phyloP scores from a whole-genome alignment of 2,329 filamentous ascomycete genomes.

The Talaromyces funiculosus region DNA sequence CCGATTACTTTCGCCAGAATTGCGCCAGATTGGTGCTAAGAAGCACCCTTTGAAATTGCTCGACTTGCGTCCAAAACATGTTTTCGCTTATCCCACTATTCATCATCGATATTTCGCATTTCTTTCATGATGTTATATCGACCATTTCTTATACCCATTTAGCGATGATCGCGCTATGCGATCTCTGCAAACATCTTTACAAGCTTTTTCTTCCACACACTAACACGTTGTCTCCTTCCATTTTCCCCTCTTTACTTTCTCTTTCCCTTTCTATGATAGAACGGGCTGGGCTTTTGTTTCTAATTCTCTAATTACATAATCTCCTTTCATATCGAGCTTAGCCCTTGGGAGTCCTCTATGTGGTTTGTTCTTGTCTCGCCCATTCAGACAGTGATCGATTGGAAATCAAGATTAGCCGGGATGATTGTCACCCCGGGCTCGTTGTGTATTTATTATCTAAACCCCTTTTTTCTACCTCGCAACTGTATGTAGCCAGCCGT shows the following conservation, averaged over 20 bases:
- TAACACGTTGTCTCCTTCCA: neutral
- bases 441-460: slow-evolving; percentile 2
- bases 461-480: neutral
- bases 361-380: neutral
- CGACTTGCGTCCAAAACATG: neutral
- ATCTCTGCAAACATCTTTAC: slow-evolving; percentile 8
- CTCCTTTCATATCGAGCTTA: slow-evolving; percentile 11
- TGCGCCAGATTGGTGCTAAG: neutral
- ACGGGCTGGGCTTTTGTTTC: slow-evolving; percentile 10
- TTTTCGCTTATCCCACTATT: neutral
- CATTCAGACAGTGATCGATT: neutral
- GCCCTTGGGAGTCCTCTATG: neutral
- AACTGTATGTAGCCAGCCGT: neutral
- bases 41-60: neutral
- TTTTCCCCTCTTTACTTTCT: neutral
- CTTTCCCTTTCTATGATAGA: neutral
- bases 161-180: slow-evolving; percentile 11
- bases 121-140: neutral
- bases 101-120: neutral
- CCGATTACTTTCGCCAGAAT: neutral
- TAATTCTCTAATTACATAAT: slow-evolving; percentile 16
- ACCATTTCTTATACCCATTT: slow-evolving; percentile 15
- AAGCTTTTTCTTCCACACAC: slow-evolving; percentile 1
- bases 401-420: neutral
- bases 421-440: neutral